Percentiles rank a stretch among this genome's conserved stretches.
These are phyloP conservation scores for Fusarium sp. DNA, from an alignment of 2,329 filamentous ascomycete species.

Conservation along the genomic window DNA sequence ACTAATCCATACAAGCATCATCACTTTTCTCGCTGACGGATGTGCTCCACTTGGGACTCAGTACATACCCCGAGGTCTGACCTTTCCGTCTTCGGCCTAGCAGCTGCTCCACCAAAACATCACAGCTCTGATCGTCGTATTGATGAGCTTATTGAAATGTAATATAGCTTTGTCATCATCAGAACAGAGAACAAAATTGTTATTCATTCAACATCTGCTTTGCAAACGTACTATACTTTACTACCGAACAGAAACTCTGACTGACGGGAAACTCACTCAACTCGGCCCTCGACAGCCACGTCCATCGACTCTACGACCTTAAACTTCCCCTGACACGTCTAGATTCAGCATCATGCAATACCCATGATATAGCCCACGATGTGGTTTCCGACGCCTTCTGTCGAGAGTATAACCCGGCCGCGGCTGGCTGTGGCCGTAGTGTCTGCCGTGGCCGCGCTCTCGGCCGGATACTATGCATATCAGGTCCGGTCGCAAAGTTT, in stretches of 20 bases:
- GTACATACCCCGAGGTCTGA: constrained; percentile 26
- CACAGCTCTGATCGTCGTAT: constrained; percentile 12
- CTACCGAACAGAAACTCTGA: not conserved
- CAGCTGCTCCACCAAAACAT: constrained; percentile 28
- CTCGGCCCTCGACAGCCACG: not conserved
- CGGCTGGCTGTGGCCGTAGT: constrained; percentile 67
- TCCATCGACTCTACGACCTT: constrained; percentile 3
- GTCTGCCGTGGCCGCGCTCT: constrained; percentile 68
- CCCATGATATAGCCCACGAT: constrained; percentile 54
- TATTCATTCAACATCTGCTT: not conserved
- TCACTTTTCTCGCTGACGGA: constrained; percentile 36
- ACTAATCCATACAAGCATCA: constrained; percentile 41
- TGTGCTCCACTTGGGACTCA: constrained; percentile 26
- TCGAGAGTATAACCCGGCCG: constrained; percentile 67
- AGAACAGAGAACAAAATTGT: constrained; percentile 20
- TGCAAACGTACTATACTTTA: not conserved
- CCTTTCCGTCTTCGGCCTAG: constrained; percentile 8
- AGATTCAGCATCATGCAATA: constrained; percentile 50
- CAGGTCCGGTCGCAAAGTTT: constrained; percentile 47
- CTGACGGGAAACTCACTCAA: not conserved
- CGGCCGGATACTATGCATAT: constrained; percentile 71
- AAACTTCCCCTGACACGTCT: constrained; percentile 17
- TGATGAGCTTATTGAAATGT: constrained; percentile 21
- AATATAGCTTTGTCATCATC: constrained; percentile 40
- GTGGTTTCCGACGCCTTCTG: constrained; percentile 62